phyloP scores from a whole-genome alignment of 164 flowering plant genomes.

The Tetrastigma voinierianum region DNA sequence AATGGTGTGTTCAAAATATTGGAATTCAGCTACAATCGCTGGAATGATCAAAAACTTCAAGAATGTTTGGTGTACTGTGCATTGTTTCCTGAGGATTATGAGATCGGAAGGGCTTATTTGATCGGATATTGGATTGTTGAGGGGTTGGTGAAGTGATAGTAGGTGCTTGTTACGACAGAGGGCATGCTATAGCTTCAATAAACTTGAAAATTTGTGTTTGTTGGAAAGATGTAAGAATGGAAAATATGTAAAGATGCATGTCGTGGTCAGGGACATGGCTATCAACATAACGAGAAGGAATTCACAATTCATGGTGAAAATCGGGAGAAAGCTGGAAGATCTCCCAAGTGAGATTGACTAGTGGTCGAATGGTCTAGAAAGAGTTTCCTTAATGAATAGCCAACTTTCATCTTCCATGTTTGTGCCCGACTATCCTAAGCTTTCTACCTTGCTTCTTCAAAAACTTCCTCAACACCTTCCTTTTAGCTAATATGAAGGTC shows the following conservation, averaged over 20 bases:
- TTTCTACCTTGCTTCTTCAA: neutral
- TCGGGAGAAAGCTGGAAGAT: no score
- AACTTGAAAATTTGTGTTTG: neutral
- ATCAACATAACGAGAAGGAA: no score
- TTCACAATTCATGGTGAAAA: no score
- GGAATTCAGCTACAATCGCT: slow-evolving; percentile 8
- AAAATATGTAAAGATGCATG: no score
- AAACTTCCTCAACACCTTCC: no score
- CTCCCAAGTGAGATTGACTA: no score
- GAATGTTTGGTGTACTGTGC: slow-evolving; percentile 22
- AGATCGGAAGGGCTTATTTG: neutral
- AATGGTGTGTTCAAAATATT: slow-evolving; percentile 7
- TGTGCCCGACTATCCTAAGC: neutral
- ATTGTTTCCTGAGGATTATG: slow-evolving; percentile 18
- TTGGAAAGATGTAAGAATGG: neutral
- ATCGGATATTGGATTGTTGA: slow-evolving; percentile 15
- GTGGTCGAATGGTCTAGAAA: no score
- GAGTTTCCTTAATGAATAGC: no score
- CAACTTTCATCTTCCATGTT: no score
- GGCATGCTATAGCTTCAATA: slow-evolving; percentile 19
- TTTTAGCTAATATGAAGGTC: no score
- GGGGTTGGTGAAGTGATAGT: slow-evolving; percentile 16
- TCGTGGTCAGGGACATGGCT: no score
- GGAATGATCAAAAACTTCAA: neutral
- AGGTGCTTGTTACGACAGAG: slow-evolving; percentile 12